phyloP scores from a whole-genome alignment of 345 rosid species.

The Citrus unshiu region DNA sequence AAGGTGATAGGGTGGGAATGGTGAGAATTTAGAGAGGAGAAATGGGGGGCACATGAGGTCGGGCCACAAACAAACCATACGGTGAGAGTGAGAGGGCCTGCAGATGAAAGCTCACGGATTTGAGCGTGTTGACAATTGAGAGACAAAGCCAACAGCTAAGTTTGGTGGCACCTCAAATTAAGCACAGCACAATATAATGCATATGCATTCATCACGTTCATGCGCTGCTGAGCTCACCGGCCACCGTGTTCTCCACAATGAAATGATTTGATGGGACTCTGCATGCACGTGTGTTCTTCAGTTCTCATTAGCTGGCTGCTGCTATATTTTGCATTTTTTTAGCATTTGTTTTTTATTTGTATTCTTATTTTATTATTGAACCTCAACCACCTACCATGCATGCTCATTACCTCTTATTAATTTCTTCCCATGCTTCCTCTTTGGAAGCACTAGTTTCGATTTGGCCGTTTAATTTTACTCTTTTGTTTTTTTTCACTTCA shows the following conservation, averaged over 20 bases:
- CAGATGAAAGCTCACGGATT: background rate
- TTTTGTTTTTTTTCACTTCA: background rate
- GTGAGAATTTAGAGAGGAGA: background rate
- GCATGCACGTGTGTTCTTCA: slow-evolving; percentile 20
- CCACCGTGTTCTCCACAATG: background rate
- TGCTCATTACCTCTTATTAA: slow-evolving; percentile 17
- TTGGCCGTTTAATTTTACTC: background rate
- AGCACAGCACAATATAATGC: too few relatives aligned
- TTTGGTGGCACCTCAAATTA: slow-evolving; percentile 1
- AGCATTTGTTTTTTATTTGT: background rate
- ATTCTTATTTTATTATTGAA: background rate
- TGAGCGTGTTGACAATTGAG: background rate
- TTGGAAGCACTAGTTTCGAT: slow-evolving; percentile 25
- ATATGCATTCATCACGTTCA: background rate
- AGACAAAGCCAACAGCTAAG: background rate
- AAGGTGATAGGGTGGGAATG: background rate
- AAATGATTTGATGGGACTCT: slow-evolving; percentile 18
- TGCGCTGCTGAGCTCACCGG: background rate
- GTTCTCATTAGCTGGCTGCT: slow-evolving; percentile 30
- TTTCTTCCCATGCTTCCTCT: slow-evolving; percentile 49
- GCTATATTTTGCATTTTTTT: background rate
- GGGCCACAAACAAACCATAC: slow-evolving; percentile 11
- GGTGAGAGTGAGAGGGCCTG: background rate
- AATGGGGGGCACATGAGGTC: slow-evolving; percentile 7
- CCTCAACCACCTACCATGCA: slow-evolving; percentile 10